Base-by-base conservation (phyloP, 139 green algal genomes). In the Closterium sp. region DNA sequence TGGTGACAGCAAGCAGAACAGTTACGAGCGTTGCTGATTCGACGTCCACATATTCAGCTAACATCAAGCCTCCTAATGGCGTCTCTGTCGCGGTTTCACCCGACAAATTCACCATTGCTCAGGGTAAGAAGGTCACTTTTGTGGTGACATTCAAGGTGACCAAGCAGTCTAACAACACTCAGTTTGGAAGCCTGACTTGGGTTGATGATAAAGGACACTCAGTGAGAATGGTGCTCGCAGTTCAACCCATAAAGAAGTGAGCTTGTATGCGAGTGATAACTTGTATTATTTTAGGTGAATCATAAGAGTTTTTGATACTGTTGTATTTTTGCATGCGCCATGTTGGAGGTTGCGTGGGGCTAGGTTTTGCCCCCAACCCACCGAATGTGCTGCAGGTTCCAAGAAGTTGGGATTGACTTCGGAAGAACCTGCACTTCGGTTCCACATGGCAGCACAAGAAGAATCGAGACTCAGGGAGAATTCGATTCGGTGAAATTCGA, bases 61-160 rank as follows among this genome's bases (percentile, higher is more conserved):
- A 90, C 29, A 31, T 90, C 4, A 62, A 90, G 10, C 29, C 27
- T 4, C 19, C 88, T 19, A 62, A 11, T 29, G 88, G 88, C 9
- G 70, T 62, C 9, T 29, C 70, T 2, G 89, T 91, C 31, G 88
- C 19, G 17, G 79, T 91, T 3, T 91, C 89, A 28, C 89, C 89
- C 13, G 28, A 31, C 34, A 38, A 89, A 10, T 13, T 91, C 50
- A 73, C 50, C 9, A 73, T 73, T 27, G 1, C 50, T 73, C 50
- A 9, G 13, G 50, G 50, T 73, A 22, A 73, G 17, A 73, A 73
- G 50, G 13, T 73, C 17, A 73, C 50, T 5, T 73, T 24, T 10
- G 24, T 4, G 13, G 50, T 27, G 50, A 73, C 50, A 9, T 73
- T 73, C 50, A 73, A 21, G 50, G 50, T 73, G 17, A 73, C 50